Conservation (phyloP, 805 yeast species). For the Brettanomyces naardenensis region DNA sequence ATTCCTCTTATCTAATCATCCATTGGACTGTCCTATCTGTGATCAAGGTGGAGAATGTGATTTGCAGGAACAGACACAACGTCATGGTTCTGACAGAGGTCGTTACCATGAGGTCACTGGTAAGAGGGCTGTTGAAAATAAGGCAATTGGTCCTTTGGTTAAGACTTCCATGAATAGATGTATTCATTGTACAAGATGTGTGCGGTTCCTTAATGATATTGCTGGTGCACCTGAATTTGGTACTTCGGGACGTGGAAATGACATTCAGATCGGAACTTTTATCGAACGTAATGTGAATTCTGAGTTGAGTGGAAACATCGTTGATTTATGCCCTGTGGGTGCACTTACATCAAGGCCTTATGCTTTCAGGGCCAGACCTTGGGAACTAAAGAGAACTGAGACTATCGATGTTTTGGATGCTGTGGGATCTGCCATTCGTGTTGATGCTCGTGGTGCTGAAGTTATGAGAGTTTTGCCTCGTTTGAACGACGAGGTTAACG, state of each 20-base stretch:
- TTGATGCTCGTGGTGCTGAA: constrained; percentile 80
- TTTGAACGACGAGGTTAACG: constrained; percentile 77
- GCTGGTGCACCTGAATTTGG: constrained; percentile 93
- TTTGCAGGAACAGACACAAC: constrained; percentile 76
- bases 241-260: constrained; percentile 84
- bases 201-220: constrained; percentile 80
- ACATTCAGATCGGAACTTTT: constrained; percentile 86
- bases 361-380: constrained; percentile 87
- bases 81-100: constrained; percentile 83
- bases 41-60: constrained; percentile 96
- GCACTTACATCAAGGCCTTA: constrained; percentile 87
- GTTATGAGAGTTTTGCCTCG: constrained; percentile 85
- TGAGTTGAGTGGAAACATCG: constrained; percentile 79
- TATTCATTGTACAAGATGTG: constrained; percentile 88
- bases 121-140: constrained; percentile 85
- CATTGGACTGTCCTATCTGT: constrained; percentile 86
- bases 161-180: constrained; percentile 91
- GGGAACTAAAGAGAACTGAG: constrained; percentile 89
- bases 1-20: constrained; percentile 82
- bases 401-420: constrained; percentile 80
- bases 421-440: constrained; percentile 74
- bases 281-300: constrained; percentile 77
- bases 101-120: constrained; percentile 76
- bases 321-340: constrained; percentile 88
- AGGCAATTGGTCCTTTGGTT: constrained; percentile 82